Percentiles rank a stretch among this genome's conserved stretches.
These are phyloP conservation scores for Mortierella sp. DNA, from an alignment of 371 early-diverging fungal genomes.

Conservation along the genomic window DNA sequence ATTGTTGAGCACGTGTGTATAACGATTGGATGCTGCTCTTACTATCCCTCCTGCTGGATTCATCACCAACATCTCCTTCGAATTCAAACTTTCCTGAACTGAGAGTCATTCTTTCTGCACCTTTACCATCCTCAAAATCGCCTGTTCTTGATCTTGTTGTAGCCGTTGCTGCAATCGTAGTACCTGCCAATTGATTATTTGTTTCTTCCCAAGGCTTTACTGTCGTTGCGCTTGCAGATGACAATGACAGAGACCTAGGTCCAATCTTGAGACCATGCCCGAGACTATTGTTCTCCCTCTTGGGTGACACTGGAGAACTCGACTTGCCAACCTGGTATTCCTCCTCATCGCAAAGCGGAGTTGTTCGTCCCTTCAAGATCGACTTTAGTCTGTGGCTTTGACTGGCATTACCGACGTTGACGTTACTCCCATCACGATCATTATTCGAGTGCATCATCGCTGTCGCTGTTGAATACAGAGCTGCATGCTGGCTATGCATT, in stretches of 20 bases:
- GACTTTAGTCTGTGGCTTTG: neutral
- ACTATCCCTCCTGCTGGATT: neutral
- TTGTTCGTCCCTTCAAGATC: neutral
- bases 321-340: neutral
- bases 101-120: neutral
- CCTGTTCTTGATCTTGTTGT: neutral
- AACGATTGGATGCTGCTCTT: constrained; percentile 26
- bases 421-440: neutral
- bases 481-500: neutral
- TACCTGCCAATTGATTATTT: neutral
- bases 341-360: neutral
- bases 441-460: constrained; percentile 22
- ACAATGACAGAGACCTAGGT: constrained; percentile 17
- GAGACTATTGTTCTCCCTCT: neutral
- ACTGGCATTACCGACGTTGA: neutral
- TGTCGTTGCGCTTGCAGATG: neutral
- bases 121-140: neutral
- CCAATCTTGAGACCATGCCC: neutral
- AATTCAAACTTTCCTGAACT: neutral
- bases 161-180: neutral
- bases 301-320: neutral
- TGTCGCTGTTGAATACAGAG: constrained; percentile 19
- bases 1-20: neutral
- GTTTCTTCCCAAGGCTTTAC: neutral
- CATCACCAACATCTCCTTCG: neutral